Conservation (phyloP, 768 basidiomycete genomes). For the Infundibulicybe gibba region DNA sequence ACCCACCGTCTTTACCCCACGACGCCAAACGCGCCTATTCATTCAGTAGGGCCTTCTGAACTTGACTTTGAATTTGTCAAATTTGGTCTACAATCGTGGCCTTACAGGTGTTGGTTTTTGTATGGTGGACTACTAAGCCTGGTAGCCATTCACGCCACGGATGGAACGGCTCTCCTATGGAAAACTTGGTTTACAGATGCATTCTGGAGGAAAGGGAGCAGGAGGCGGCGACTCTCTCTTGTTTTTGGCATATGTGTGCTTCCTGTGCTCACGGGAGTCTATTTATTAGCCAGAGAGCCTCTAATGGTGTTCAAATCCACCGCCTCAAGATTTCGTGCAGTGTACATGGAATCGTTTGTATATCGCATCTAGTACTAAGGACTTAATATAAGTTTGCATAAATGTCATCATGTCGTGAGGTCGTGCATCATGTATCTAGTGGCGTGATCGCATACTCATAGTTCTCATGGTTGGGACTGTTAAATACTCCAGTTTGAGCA, state of each 20-base stretch:
- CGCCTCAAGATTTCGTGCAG: conserved; percentile 46
- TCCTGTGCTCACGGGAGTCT: conserved; percentile 57
- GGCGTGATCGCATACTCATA: conserved; percentile 51
- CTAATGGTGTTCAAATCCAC: conserved; percentile 50
- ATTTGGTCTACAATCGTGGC: conserved; percentile 59
- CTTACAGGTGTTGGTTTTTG: conserved; percentile 54
- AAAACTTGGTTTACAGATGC: conserved; percentile 39
- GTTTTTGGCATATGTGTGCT: conserved; percentile 33
- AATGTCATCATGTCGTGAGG: not conserved
- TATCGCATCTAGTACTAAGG: conserved; percentile 35
- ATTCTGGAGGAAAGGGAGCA: conserved; percentile 8
- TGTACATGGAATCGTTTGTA: conserved; percentile 40
- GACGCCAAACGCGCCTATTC: conserved; percentile 42
- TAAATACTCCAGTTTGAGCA: conserved; percentile 8
- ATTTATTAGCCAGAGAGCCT: conserved; percentile 52
- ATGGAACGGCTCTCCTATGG: conserved; percentile 55
- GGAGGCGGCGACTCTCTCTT: conserved; percentile 21
- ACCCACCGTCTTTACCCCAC: conserved; percentile 62
- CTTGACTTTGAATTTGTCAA: conserved; percentile 86
- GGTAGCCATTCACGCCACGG: conserved; percentile 56
- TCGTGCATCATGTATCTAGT: not conserved
- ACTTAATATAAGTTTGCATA: not conserved
- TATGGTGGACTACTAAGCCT: conserved; percentile 61
- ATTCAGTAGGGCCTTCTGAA: conserved; percentile 65
- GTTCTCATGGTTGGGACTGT: conserved; percentile 63